A percentile compares a stretch with the other conserved stretches of the same genome.
Evolutionary conservation across 1,139 yeast genomes (phyloP).

Genomic region (Blastobotrys proliferans): DNA sequence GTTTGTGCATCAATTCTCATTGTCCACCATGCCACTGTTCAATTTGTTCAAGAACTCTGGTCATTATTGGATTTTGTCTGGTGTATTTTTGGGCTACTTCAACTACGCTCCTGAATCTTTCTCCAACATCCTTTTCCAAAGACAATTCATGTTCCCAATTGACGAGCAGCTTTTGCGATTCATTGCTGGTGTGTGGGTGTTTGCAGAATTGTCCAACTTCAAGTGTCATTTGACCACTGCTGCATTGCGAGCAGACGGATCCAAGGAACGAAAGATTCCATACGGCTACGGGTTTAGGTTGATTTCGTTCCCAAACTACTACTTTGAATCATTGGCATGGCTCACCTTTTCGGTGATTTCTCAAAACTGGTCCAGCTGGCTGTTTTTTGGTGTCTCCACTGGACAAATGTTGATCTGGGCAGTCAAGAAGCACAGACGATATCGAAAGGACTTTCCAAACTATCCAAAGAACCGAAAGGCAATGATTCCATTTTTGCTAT

Average conservation of each 20-base stretch:
- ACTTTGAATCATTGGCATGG: slow-evolving; percentile 81
- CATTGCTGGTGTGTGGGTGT: slow-evolving; percentile 46
- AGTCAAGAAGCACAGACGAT: slow-evolving; percentile 62
- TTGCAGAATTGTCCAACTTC: slow-evolving; percentile 69
- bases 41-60: slow-evolving; percentile 83
- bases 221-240: slow-evolving; percentile 62
- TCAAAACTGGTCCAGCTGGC: slow-evolving; percentile 71
- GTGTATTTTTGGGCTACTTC: slow-evolving; percentile 63
- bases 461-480: slow-evolving; percentile 70
- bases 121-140: slow-evolving; percentile 29
- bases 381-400: slow-evolving; percentile 67
- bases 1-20: slow-evolving; percentile 77
- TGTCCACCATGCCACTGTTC: slow-evolving; percentile 86
- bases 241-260: slow-evolving; percentile 46
- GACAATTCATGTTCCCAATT: slow-evolving; percentile 24
- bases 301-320: slow-evolving; percentile 74
- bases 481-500: slow-evolving; percentile 54
- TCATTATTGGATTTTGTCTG: slow-evolving; percentile 90
- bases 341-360: slow-evolving; percentile 60
- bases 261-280: slow-evolving; percentile 50
- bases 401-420: slow-evolving; percentile 83
- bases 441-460: slow-evolving; percentile 67
- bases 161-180: slow-evolving; percentile 21
- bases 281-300: slow-evolving; percentile 45
- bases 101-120: slow-evolving; percentile 55